A percentile compares a stretch with the other conserved stretches of the same genome.
phyloP scores from a whole-genome alignment of 257 asterid species.

The Solanum gracilifrons region DNA sequence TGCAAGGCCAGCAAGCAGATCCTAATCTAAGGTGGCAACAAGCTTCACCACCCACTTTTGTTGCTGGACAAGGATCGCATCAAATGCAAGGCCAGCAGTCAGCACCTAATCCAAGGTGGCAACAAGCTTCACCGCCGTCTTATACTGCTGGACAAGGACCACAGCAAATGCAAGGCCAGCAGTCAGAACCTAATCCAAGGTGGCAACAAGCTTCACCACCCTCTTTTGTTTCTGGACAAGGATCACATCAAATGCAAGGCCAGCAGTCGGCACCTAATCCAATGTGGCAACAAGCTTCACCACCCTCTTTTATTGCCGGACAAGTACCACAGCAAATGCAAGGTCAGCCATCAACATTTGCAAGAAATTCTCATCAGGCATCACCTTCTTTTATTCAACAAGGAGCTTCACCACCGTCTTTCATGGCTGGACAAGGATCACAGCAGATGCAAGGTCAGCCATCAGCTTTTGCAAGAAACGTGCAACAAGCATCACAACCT shows the following conservation, averaged over 20 bases:
- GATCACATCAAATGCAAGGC: not conserved
- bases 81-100: not conserved
- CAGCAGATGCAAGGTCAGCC: not conserved
- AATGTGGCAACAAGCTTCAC: not conserved
- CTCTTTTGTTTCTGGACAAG: not conserved
- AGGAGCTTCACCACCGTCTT: not conserved
- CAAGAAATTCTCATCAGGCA: not conserved
- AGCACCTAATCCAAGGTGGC: not conserved
- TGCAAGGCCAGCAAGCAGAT: not conserved
- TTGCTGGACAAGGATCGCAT: not conserved
- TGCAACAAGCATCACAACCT: not conserved
- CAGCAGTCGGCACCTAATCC: not conserved
- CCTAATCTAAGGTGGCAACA: not conserved
- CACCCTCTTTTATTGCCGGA: not conserved
- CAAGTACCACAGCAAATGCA: not conserved
- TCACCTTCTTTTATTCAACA: not conserved
- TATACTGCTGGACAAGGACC: not conserved
- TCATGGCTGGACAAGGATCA: not conserved
- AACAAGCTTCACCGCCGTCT: not conserved
- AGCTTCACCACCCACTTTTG: not conserved
- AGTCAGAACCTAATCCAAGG: not conserved
- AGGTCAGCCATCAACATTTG: not conserved
- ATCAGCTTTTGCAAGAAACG: not conserved
- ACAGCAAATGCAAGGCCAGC: constrained; percentile 22
- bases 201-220: not conserved